Conservation (phyloP, 148 eudicot species). For the Fallopia convolvulus region DNA sequence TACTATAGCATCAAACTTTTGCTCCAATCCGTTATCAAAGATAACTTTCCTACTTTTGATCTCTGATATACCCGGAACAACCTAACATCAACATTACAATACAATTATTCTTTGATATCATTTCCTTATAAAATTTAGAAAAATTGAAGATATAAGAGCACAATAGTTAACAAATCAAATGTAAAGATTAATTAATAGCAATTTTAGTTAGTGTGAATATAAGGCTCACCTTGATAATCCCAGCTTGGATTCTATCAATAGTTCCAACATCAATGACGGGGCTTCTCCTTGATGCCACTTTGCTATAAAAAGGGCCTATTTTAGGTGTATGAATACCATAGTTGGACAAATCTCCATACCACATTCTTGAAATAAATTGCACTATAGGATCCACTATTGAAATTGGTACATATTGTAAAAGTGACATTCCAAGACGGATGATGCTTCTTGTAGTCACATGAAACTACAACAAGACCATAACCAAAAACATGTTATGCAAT, state of each 20-base stretch:
- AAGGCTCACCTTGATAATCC: constrained; percentile 23
- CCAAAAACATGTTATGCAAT: not conserved
- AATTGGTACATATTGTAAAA: constrained; percentile 20
- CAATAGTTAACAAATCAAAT: no score
- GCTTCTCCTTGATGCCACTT: constrained; percentile 16
- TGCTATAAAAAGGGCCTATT: constrained; percentile 25
- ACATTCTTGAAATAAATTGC: not conserved
- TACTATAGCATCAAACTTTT: constrained; percentile 27
- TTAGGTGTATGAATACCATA: constrained; percentile 27
- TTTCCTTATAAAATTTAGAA: no score
- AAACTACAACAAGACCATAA: constrained; percentile 16
- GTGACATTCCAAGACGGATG: constrained; percentile 19
- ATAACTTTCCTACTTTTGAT: constrained; percentile 15
- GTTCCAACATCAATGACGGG: constrained; percentile 35
- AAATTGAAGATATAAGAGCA: no score
- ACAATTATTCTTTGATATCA: no score
- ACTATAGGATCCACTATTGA: constrained; percentile 18
- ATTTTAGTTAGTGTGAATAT: not conserved
- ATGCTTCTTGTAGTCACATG: constrained; percentile 23
- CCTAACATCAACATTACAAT: constrained; percentile 11
- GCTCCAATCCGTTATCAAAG: constrained; percentile 18
- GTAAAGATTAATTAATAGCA: no score
- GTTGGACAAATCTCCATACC: constrained; percentile 23
- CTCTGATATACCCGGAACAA: constrained; percentile 20
- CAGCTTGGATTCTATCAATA: constrained; percentile 13